A percentile compares a stretch with the other conserved stretches of the same genome.
Evolutionary conservation across 2,329 filamentous ascomycete species (phyloP).

Genomic region (Colletotrichum sp.): DNA sequence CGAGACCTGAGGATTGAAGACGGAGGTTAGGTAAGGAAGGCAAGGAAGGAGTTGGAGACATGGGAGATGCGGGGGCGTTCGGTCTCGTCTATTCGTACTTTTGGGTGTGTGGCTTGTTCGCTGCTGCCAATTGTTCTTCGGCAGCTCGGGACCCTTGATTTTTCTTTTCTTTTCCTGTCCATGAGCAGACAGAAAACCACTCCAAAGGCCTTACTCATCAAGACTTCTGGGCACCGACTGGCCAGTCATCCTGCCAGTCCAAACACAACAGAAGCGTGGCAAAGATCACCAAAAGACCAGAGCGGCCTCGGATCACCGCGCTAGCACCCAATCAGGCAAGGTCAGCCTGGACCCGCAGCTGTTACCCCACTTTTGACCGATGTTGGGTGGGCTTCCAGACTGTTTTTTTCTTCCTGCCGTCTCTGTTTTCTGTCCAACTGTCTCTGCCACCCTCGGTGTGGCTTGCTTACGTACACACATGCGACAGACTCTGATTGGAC

Average conservation of each 20-base stretch:
- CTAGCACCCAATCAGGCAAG: background rate
- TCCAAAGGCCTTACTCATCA: background rate
- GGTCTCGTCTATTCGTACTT: background rate
- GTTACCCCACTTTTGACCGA: background rate
- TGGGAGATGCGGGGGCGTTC: slow-evolving; percentile 1
- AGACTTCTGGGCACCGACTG: background rate
- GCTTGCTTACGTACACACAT: background rate
- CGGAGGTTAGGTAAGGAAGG: background rate
- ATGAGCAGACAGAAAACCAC: background rate
- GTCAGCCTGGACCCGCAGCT: background rate
- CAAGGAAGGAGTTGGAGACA: background rate
- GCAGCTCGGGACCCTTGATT: background rate
- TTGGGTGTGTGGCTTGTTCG: background rate
- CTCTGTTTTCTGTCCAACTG: background rate
- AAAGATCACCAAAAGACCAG: background rate
- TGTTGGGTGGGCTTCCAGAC: slow-evolving; percentile 5
- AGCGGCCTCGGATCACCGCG: background rate
- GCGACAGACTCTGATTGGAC: background rate
- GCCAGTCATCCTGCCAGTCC: background rate
- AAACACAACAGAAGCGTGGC: background rate
- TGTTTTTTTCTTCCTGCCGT: background rate
- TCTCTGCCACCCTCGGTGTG: background rate
- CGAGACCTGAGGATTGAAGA: background rate
- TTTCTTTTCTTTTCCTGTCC: background rate
- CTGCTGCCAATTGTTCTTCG: background rate